A percentile compares a stretch with the other conserved stretches of the same genome.
Conservation (phyloP, 1,284 basidiomycete genomes). For the Salmacisia buchloeana region DNA sequence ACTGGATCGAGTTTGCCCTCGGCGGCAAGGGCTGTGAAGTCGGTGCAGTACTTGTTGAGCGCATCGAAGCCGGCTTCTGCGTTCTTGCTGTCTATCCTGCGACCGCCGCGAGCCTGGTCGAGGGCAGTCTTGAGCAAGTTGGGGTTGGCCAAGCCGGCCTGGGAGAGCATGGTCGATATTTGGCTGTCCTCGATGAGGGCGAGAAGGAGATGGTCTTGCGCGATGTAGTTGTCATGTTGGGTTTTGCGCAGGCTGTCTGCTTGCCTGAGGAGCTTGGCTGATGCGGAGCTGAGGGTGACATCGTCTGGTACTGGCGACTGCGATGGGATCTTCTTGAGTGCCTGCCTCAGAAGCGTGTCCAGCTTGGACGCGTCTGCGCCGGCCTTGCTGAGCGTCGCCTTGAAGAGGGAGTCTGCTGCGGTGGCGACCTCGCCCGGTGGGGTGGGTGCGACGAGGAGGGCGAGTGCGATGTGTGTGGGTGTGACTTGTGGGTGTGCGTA, state of each 20-base stretch:
- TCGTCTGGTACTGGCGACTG: constrained; percentile 45
- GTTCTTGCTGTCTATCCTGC: constrained; percentile 70
- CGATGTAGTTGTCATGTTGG: constrained; percentile 81
- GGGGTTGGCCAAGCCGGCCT: constrained; percentile 64
- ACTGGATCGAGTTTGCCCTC: constrained; percentile 59
- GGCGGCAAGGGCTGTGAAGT: constrained; percentile 58
- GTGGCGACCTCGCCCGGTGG: constrained; percentile 45
- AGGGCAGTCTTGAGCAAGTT: constrained; percentile 72
- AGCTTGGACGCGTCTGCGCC: constrained; percentile 62
- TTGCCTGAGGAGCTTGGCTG: constrained; percentile 39
- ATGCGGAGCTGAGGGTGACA: constrained; percentile 30
- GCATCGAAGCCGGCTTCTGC: constrained; percentile 55
- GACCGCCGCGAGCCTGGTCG: constrained; percentile 71
- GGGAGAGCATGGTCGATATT: constrained; percentile 66
- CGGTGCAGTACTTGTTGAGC: constrained; percentile 51
- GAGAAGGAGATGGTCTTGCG: constrained; percentile 74
- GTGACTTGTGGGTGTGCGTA: constrained; percentile 66
- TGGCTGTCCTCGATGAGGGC: constrained; percentile 70
- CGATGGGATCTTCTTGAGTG: constrained; percentile 43
- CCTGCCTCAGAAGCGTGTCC: constrained; percentile 34
- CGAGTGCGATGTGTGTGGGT: constrained; percentile 71
- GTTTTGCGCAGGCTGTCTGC: constrained; percentile 40
- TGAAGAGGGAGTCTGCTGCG: constrained; percentile 59
- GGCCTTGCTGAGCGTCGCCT: constrained; percentile 68
- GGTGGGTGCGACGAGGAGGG: constrained; percentile 59